Evolutionary conservation across 148 eudicot species (phyloP).

Genomic region (Rhododendron molle): DNA sequence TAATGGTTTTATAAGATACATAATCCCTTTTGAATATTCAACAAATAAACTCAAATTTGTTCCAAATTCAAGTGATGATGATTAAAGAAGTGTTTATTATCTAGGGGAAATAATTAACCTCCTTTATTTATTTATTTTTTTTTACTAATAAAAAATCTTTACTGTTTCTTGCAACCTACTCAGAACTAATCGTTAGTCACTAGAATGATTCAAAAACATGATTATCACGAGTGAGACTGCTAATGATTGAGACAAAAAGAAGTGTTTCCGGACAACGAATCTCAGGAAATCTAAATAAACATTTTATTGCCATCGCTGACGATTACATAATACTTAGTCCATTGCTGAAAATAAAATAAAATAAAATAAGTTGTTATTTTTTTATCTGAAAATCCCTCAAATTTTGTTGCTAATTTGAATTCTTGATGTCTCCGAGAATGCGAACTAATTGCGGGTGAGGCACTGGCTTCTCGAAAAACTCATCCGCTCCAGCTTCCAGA

Average conservation of each 20-base stretch:
- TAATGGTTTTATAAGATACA: too few species aligned
- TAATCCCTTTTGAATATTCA: too few species aligned
- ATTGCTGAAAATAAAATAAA: neutral
- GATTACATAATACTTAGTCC: neutral
- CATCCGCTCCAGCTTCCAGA: neutral
- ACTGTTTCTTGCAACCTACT: too few species aligned
- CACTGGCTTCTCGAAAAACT: neutral
- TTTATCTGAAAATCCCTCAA: neutral
- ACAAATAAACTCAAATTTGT: too few species aligned
- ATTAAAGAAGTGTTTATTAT: too few species aligned
- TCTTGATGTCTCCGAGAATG: neutral
- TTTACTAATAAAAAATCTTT: too few species aligned
- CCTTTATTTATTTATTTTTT: too few species aligned
- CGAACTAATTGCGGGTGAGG: neutral
- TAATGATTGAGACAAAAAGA: neutral
- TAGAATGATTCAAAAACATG: neutral
- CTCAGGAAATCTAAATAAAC: neutral
- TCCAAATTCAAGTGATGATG: too few species aligned
- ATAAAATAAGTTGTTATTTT: neutral
- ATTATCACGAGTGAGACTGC: neutral
- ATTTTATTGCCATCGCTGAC: neutral
- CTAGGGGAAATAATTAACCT: too few species aligned
- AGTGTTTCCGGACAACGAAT: neutral
- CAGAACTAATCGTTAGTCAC: too few species aligned
- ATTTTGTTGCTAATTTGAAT: neutral